Percentiles rank a stretch among this genome's conserved stretches.
phyloP scores from a whole-genome alignment of 345 rosid genomes.

The Erysimum cheiranthoides region DNA sequence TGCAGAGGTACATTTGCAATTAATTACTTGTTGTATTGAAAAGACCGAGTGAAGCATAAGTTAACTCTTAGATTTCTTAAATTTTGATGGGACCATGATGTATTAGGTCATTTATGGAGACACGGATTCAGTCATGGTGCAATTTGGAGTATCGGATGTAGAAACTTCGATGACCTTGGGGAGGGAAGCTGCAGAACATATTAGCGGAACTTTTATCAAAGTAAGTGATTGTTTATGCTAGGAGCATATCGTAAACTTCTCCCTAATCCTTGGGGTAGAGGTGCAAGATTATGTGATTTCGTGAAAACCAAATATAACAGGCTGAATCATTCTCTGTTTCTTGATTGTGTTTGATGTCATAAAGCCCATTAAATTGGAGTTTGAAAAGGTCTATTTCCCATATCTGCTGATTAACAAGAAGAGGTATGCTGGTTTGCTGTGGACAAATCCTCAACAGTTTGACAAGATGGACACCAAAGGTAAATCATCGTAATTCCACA shows the following conservation, averaged over 20 bases:
- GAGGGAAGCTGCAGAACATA: conserved; percentile 91
- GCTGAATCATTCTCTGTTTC: conserved; percentile 24
- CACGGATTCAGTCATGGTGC: conserved; percentile 99
- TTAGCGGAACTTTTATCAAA: conserved; percentile 83
- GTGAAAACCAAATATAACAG: conserved; percentile 4
- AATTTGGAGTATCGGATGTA: conserved; percentile 84
- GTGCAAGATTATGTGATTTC: conserved; percentile 25
- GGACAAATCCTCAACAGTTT: conserved; percentile 82
- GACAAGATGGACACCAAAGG: conserved; percentile 99
- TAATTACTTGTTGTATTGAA: conserved; percentile 20
- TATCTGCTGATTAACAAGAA: conserved; percentile 95
- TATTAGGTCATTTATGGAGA: conserved; percentile 94
- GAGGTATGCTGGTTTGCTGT: conserved; percentile 96
- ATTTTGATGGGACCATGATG: conserved; percentile 25
- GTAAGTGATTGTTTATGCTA: conserved; percentile 49
- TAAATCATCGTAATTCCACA: conserved; percentile 40
- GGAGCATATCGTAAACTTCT: conserved; percentile 22
- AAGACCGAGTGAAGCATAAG: conserved; percentile 23
- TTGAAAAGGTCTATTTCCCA: conserved; percentile 96
- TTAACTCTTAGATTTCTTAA: conserved; percentile 12
- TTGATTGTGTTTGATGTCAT: conserved; percentile 44
- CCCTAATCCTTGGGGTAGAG: conserved; percentile 11
- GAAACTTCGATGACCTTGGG: conserved; percentile 89
- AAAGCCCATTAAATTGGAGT: conserved; percentile 98
- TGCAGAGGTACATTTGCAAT: conserved; percentile 71